Base-by-base conservation (phyloP, 2,329 filamentous ascomycete species). In the Arthrobotrys sphaeroides region DNA sequence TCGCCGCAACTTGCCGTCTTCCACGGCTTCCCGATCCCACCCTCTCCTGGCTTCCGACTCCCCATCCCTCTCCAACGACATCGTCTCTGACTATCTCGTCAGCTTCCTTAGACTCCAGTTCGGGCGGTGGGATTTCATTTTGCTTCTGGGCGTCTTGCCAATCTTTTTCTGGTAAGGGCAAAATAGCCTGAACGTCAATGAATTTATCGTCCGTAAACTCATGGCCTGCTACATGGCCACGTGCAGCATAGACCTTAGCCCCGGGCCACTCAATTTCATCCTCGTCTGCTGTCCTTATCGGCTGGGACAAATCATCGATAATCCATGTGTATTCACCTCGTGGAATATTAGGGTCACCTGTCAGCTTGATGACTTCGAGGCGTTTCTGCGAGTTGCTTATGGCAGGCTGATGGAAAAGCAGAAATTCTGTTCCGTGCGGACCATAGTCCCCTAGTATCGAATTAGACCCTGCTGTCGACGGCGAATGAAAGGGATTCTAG, bases 341-440 rank as follows among this genome's bases (percentile, higher is more conserved):
- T 0, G 94, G 94, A 12, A 98, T 89, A 78, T 97, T 96, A 0
- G 90, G 89, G 80, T 99, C 94, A 0, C 94, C 94, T 0, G 94
- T 98, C 33, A 99, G 84, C 81, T 98, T 98, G 80, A 97, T 89
- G 0, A 91, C 94, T 81, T 94, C 89, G 2, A 98, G 82, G 1
- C 89, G 85, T 82, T 20, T 83, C 81, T 65, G 85, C 81, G 0
- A 83, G 31, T 85, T 84, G 16, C 87, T 85, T 40, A 85, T 81
- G 59, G 90, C 89, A 0, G 89, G 89, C 80, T 99, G 95, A 78
- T 93, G 85, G 49, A 98, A 84, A 10, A 96, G 84, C 3, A 98
- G 81, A 67, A 97, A 97, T 82, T 98, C 94, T 81, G 91, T 94
- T 0, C 94, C 93, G 79, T 98, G 94, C 0, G 88, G 89, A 24